Evolutionary conservation across 345 rosid genomes (phyloP).

Genomic region (Euclidium syriacum): DNA sequence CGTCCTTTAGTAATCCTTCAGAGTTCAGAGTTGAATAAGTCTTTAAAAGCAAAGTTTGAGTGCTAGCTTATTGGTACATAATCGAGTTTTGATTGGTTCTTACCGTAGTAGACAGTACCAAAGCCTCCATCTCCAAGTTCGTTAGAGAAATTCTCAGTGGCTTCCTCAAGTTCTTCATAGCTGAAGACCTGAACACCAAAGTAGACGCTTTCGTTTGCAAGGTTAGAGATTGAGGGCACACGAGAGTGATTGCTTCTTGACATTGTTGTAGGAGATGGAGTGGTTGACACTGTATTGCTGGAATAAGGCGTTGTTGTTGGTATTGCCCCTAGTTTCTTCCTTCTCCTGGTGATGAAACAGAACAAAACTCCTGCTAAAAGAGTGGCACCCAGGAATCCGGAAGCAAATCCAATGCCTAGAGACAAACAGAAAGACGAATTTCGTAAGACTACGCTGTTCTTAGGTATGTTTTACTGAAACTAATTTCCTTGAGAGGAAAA

Average conservation of each 20-base stretch:
- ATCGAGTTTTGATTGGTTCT: conserved; percentile 2
- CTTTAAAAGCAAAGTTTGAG: not conserved
- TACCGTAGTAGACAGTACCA: conserved; percentile 86
- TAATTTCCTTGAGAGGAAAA: not conserved
- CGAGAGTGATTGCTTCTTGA: conserved; percentile 40
- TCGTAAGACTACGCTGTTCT: not conserved
- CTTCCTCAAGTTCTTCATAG: conserved; percentile 71
- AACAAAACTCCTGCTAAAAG: conserved; percentile 10
- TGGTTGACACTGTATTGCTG: conserved; percentile 31
- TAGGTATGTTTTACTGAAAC: not conserved
- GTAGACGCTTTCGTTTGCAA: conserved; percentile 48
- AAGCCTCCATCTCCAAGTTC: conserved; percentile 88
- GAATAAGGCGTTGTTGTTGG: conserved; percentile 35
- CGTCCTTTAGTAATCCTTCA: conserved; percentile 37
- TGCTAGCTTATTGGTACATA: not conserved
- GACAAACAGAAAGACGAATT: not conserved
- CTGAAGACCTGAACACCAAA: conserved; percentile 71
- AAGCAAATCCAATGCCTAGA: conserved; percentile 38
- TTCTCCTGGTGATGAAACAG: conserved; percentile 22
- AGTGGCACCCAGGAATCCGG: conserved; percentile 30
- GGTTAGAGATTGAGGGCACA: conserved; percentile 38
- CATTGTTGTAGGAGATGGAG: conserved; percentile 36
- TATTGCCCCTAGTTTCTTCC: conserved; percentile 34
- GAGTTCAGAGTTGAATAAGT: too few relatives aligned
- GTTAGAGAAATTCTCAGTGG: conserved; percentile 61